Percentiles rank a stretch among this genome's conserved stretches.
These are phyloP conservation scores for Calonectria hongkongensis DNA, from an alignment of 2,329 filamentous ascomycete species.

Conservation along the genomic window DNA sequence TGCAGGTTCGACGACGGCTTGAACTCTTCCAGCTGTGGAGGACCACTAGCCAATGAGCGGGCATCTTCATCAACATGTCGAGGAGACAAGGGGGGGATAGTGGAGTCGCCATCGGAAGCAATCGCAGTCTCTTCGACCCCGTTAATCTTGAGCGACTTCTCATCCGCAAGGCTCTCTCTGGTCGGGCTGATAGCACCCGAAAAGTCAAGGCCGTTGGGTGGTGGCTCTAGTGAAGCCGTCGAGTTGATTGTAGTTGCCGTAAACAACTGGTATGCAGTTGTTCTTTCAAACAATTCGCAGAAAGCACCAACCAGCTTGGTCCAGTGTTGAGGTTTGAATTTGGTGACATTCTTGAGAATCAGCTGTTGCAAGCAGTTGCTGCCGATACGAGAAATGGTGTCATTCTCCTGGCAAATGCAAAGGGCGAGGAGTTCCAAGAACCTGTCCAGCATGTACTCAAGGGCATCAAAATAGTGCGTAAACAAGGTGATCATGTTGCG, in stretches of 20 bases:
- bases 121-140: conserved; percentile 65
- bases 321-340: conserved; percentile 93
- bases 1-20: conserved; percentile 84
- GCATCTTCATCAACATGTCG: conserved; percentile 59
- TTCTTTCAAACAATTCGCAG: conserved; percentile 94
- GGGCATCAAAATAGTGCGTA: conserved; percentile 96
- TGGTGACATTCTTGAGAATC: conserved; percentile 95
- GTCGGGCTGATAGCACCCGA: conserved; percentile 65
- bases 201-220: conserved; percentile 72
- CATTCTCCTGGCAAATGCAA: conserved; percentile 99
- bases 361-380: conserved; percentile 98
- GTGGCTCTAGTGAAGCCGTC: conserved; percentile 70
- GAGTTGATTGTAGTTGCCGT: conserved; percentile 81
- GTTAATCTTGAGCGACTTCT: conserved; percentile 78
- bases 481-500: conserved; percentile 99
- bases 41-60: conserved; percentile 58
- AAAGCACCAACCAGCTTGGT: conserved; percentile 95
- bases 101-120: conserved; percentile 58
- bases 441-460: conserved; percentile 99
- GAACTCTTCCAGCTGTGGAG: conserved; percentile 86
- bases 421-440: conserved; percentile 95
- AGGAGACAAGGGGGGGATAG: conserved; percentile 54
- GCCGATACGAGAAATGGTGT: conserved; percentile 97
- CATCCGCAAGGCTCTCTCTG: conserved; percentile 64
- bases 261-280: conserved; percentile 96